Evolutionary conservation across 1,284 basidiomycete genomes (phyloP).

Genomic region (Apiotrichum veenhuisii): DNA sequence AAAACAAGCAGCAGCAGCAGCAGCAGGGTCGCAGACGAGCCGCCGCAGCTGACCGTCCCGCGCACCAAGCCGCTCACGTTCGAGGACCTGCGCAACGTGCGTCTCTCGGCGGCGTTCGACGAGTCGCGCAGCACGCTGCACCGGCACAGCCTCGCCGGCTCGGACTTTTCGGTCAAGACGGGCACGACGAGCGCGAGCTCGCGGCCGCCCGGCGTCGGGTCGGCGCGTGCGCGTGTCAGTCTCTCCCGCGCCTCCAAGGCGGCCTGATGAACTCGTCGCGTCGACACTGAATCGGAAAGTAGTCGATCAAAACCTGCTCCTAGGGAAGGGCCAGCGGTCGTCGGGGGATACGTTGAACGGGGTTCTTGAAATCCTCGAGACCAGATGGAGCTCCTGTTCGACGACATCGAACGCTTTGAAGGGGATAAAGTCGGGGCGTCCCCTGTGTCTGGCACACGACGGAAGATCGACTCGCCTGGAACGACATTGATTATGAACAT

Average conservation of each 20-base stretch:
- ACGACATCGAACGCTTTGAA: not conserved
- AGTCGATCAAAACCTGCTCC: too few species aligned
- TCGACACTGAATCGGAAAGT: too few species aligned
- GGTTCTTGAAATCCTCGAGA: too few species aligned
- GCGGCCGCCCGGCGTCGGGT: conserved; percentile 3
- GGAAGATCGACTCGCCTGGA: too few species aligned
- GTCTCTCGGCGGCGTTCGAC: conserved; percentile 12
- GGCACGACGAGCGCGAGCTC: not conserved
- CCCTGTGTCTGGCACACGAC: too few species aligned
- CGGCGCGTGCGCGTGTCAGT: not conserved
- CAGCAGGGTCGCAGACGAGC: not conserved
- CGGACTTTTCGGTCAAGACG: not conserved
- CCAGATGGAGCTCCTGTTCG: too few species aligned
- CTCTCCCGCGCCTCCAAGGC: not conserved
- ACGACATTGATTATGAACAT: too few species aligned
- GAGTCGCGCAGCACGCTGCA: not conserved
- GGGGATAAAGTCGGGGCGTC: too few species aligned
- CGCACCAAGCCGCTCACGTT: not conserved
- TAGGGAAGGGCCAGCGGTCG: too few species aligned
- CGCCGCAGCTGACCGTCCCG: not conserved
- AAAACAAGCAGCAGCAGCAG: not conserved
- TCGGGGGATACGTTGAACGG: too few species aligned
- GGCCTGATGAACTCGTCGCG: too few species aligned
- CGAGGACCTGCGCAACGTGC: conserved; percentile 2
- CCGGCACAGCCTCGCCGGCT: not conserved